Conservation (phyloP, 2,329 filamentous ascomycete species). For the Alternaria alternata region DNA sequence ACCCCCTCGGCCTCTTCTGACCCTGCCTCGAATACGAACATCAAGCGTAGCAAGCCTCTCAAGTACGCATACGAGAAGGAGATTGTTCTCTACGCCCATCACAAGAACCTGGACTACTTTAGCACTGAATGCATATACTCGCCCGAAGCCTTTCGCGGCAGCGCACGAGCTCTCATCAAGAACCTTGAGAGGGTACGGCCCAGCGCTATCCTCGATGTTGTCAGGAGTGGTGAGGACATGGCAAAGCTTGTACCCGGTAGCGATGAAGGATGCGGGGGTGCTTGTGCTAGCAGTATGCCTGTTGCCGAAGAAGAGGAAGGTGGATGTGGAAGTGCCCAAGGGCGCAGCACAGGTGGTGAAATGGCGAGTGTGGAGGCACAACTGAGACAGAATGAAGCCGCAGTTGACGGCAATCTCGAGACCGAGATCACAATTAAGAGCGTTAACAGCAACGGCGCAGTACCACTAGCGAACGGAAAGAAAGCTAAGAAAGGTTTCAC, state of each 20-base stretch:
- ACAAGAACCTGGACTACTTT: constrained; percentile 97
- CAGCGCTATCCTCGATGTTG: constrained; percentile 93
- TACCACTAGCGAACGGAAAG: constrained; percentile 26
- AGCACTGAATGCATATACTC: constrained; percentile 99
- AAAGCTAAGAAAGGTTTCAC: constrained; percentile 32
- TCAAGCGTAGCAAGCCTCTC: constrained; percentile 93
- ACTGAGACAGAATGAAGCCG: constrained; percentile 70
- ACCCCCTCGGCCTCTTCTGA: constrained; percentile 63
- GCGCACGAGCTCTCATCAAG: constrained; percentile 90
- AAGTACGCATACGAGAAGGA: constrained; percentile 99
- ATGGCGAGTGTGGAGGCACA: constrained; percentile 83
- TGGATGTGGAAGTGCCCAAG: constrained; percentile 78
- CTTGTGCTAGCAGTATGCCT: constrained; percentile 41
- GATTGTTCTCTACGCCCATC: constrained; percentile 96
- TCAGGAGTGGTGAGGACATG: constrained; percentile 96
- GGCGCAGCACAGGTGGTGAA: constrained; percentile 73
- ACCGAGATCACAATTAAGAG: constrained; percentile 65
- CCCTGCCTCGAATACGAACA: constrained; percentile 70
- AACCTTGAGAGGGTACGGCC: constrained; percentile 92
- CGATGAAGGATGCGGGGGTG: constrained; percentile 46
- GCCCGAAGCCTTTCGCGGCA: constrained; percentile 94
- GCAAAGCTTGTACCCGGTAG: constrained; percentile 76
- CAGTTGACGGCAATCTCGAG: constrained; percentile 66
- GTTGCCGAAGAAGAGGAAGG: constrained; percentile 67
- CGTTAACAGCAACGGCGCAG: constrained; percentile 42